Base-by-base conservation (phyloP, 352 stramenopile species). In the Pythium phragmiticola region DNA sequence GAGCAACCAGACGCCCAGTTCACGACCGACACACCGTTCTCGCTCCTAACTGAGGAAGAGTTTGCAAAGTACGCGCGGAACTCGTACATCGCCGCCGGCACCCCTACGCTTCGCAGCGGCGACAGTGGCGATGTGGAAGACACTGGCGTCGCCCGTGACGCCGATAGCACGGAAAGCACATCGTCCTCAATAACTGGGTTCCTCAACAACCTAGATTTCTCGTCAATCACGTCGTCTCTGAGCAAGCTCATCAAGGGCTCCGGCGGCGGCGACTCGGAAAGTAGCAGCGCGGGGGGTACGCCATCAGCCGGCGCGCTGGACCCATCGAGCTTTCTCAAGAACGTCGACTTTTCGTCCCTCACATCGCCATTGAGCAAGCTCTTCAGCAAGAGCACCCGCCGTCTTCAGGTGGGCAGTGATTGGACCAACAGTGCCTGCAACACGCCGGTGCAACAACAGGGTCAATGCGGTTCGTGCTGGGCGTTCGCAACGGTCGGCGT, bases 31-130 rank as follows among this genome's bases (percentile, higher is more conserved):
- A 77, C 81, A 57, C 82, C 79, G 21, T 92, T 92, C 72, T 70
- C 82, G 36, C 67, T 92, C 21, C 74, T 92, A 69, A 90, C 82
- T 8, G 68, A 90, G n/a, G 71, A 84, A 0, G 84, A 92, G 52
- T 91, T 92, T 34, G 58, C 59, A 41, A 66, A 65, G 7, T 69
- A 71, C 49, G 47, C 71, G 19, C 36, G 43, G 21, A 68, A 64
- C 54, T 62, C 57, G 30, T 66, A 62, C 52, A 49, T 66, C 41
- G 48, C 19, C 14, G 39, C 17, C 11, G 47, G 26, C 14, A 34
- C 33, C n/a, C 39, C 39, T 11, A 17, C 62, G 36, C 36, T 54
- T 21, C 34, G 47, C 16, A n/a, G 21, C 26, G 16, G 13, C 19
- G 57, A 63, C 12, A 33, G 8, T 45, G 19, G 7, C 43, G 52